A percentile compares a stretch with the other conserved stretches of the same genome.
Evolutionary conservation across 2,329 filamentous ascomycete species (phyloP).

Genomic region (Fusarium drepaniforme): DNA sequence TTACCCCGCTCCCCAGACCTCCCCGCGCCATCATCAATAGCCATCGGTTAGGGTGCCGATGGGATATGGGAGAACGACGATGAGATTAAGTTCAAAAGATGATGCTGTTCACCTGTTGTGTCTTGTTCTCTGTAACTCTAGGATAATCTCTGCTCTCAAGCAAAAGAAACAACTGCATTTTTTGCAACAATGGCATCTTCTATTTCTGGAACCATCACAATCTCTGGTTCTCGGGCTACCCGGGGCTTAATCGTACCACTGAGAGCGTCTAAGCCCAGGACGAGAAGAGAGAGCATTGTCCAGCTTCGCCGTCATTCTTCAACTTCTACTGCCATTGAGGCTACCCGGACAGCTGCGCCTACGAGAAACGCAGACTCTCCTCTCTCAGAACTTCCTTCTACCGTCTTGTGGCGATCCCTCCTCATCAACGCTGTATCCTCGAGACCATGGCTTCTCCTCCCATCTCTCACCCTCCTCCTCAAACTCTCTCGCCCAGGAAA

Average conservation of each 20-base stretch:
- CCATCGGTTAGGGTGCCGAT: constrained; percentile 32
- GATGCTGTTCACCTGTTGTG: constrained; percentile 1
- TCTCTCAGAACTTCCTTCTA: constrained; percentile 47
- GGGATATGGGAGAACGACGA: constrained; percentile 4
- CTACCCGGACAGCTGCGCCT: constrained; percentile 19
- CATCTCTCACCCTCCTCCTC: constrained; percentile 52
- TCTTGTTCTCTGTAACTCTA: not conserved
- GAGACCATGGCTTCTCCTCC: constrained; percentile 54
- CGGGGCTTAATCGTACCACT: constrained; percentile 23
- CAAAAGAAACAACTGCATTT: not conserved
- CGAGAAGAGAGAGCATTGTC: constrained; percentile 13
- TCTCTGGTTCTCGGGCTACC: constrained; percentile 21
- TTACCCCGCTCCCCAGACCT: constrained; percentile 35
- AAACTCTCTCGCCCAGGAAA: constrained; percentile 50
- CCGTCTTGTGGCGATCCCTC: constrained; percentile 54
- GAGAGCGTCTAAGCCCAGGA: not conserved
- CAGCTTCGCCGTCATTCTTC: constrained; percentile 14
- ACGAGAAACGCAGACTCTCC: constrained; percentile 27
- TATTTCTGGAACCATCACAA: constrained; percentile 23
- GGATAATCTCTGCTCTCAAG: not conserved
- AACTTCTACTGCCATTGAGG: constrained; percentile 16
- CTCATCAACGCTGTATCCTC: constrained; percentile 61
- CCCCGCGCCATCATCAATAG: constrained; percentile 23
- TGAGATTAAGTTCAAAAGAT: constrained; percentile 17
- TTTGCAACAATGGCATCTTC: constrained; percentile 22